These are phyloP conservation scores for Incumbomyces delicatus DNA, from an alignment of 2,329 filamentous ascomycete genomes.

Conservation along the genomic window DNA sequence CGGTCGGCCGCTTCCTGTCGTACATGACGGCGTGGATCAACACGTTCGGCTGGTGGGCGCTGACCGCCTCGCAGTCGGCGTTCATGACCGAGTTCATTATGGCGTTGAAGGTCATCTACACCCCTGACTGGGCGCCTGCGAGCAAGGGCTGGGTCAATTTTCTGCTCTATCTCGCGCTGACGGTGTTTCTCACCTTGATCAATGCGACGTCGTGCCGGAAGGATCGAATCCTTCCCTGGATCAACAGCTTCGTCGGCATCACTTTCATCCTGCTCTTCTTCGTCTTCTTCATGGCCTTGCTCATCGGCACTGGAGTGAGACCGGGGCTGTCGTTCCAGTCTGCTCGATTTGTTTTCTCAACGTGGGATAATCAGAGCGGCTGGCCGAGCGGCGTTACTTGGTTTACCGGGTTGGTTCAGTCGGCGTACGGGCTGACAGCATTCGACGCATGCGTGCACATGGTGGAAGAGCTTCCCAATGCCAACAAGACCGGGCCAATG, in stretches of 20 bases:
- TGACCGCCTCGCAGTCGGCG: slow-evolving; percentile 46
- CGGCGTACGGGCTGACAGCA: slow-evolving; percentile 30
- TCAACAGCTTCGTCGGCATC: slow-evolving; percentile 49
- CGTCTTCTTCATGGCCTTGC: slow-evolving; percentile 41
- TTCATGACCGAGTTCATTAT: slow-evolving; percentile 51
- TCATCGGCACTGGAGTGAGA: slow-evolving; percentile 43
- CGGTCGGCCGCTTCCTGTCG: slow-evolving; percentile 39
- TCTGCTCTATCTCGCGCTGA: slow-evolving; percentile 45
- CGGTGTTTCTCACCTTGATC: slow-evolving; percentile 38
- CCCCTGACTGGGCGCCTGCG: slow-evolving; percentile 37
- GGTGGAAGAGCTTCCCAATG: slow-evolving; percentile 28
- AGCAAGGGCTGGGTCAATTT: slow-evolving; percentile 45
- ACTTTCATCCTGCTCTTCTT: slow-evolving; percentile 46
- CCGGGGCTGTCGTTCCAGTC: slow-evolving; percentile 25
- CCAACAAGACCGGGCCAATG: slow-evolving; percentile 25
- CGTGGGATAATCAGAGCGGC: slow-evolving; percentile 16
- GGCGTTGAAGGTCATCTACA: slow-evolving; percentile 47
- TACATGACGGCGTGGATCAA: slow-evolving; percentile 54
- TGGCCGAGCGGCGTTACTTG: slow-evolving; percentile 26
- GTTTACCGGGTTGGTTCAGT: slow-evolving; percentile 31
- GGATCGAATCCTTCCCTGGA: slow-evolving; percentile 39
- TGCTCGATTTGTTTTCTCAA: slow-evolving; percentile 16
- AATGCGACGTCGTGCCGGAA: slow-evolving; percentile 45
- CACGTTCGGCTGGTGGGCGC: slow-evolving; percentile 50
- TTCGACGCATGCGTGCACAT: slow-evolving; percentile 31